Conservation (phyloP, 768 basidiomycete species). For the Psilocybe cubensis region DNA sequence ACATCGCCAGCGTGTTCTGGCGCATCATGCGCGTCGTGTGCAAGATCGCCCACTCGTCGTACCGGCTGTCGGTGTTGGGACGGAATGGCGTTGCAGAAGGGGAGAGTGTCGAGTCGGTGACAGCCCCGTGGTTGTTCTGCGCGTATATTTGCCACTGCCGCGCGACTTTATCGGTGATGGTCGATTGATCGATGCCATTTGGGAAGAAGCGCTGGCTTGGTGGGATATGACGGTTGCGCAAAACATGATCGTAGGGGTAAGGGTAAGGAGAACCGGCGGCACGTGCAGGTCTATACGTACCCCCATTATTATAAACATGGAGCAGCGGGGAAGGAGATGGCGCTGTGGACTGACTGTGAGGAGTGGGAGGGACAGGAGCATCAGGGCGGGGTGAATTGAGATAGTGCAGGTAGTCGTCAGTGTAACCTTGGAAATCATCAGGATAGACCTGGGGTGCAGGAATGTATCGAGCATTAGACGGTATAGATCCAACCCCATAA, state of each 20-base stretch:
- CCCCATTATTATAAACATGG: constrained; percentile 42
- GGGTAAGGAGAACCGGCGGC: constrained; percentile 80
- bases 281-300: constrained; percentile 54
- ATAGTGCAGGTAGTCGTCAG: constrained; percentile 64
- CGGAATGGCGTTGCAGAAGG: constrained; percentile 79
- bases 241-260: constrained; percentile 75
- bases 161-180: constrained; percentile 71
- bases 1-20: background rate
- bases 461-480: constrained; percentile 35
- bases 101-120: constrained; percentile 77
- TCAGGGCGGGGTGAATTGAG: constrained; percentile 66
- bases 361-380: constrained; percentile 81
- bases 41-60: constrained; percentile 75
- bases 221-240: constrained; percentile 49
- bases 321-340: constrained; percentile 73
- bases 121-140: constrained; percentile 61
- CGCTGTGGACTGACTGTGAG: constrained; percentile 73
- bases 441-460: constrained; percentile 45
- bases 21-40: constrained; percentile 57
- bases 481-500: constrained; percentile 23
- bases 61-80: constrained; percentile 47
- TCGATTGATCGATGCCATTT: constrained; percentile 38
- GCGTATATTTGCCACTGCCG: constrained; percentile 82
- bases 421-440: constrained; percentile 62
- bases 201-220: constrained; percentile 34